A percentile compares a stretch with the other conserved stretches of the same genome.
These are phyloP conservation scores for Epichloe coenophiala DNA, from an alignment of 2,329 filamentous ascomycete genomes.

Conservation along the genomic window DNA sequence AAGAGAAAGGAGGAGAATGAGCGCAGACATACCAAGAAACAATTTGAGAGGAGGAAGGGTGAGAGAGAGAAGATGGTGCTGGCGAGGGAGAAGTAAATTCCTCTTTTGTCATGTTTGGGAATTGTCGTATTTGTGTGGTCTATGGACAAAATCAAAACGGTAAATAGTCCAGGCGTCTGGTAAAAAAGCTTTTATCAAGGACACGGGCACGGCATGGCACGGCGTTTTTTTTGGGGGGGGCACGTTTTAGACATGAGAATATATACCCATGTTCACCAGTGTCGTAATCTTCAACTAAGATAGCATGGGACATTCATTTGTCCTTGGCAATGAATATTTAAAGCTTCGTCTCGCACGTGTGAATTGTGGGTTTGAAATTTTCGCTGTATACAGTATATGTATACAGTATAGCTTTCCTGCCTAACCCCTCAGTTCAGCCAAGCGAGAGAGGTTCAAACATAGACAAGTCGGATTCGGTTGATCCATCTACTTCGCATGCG, in stretches of 20 bases:
- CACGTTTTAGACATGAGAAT: not conserved
- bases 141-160: not conserved
- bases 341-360: too few species aligned
- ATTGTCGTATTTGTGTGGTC: not conserved
- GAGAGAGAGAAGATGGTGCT: conserved; percentile 92
- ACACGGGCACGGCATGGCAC: conserved; percentile 1
- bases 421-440: too few species aligned
- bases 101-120: not conserved
- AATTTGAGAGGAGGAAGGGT: conserved; percentile 55
- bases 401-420: too few species aligned
- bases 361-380: too few species aligned
- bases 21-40: conserved; percentile 78
- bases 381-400: too few species aligned
- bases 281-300: too few species aligned
- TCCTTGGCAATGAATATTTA: too few species aligned
- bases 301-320: too few species aligned
- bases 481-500: not conserved
- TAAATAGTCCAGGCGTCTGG: not conserved
- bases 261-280: too few species aligned
- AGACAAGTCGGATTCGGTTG: not conserved
- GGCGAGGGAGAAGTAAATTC: conserved; percentile 40
- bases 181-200: too few species aligned
- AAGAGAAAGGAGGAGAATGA: conserved; percentile 92
- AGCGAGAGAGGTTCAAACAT: too few species aligned
- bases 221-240: not conserved